Percentiles rank a stretch among this genome's conserved stretches.
Conservation (phyloP, 305 asterid genomes). For the Fraxinus albicans region DNA sequence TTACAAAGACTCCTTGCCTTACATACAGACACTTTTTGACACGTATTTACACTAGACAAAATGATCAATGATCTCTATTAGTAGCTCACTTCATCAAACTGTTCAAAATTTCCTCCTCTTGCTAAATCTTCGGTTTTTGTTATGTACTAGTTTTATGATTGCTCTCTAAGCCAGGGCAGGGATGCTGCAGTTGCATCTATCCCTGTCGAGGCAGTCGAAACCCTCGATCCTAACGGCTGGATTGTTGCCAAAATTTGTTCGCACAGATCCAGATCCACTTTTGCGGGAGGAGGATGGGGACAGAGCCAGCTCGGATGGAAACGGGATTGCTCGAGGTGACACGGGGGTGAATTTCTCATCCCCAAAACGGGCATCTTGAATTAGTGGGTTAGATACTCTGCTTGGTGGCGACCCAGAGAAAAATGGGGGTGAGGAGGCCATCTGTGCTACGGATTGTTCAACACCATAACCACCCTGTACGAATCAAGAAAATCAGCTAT, state of each 20-base stretch:
- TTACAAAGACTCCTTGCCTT: slow-evolving; percentile 34
- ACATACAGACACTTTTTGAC: slow-evolving; percentile 43
- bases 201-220: slow-evolving; percentile 94
- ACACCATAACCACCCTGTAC: slow-evolving; percentile 56
- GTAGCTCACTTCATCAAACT: slow-evolving; percentile 45
- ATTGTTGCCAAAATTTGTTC: slow-evolving; percentile 86
- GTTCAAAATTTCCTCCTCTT: slow-evolving; percentile 24
- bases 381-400: slow-evolving; percentile 97
- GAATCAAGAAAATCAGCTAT: slow-evolving; percentile 4
- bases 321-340: slow-evolving; percentile 58
- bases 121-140: slow-evolving; percentile 23
- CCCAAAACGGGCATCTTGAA: slow-evolving; percentile 82
- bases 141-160: slow-evolving; percentile 24
- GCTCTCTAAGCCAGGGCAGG: slow-evolving; percentile 73
- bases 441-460: slow-evolving; percentile 51
- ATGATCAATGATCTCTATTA: slow-evolving; percentile 34
- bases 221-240: slow-evolving; percentile 95
- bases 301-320: slow-evolving; percentile 48
- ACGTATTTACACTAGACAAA: slow-evolving; percentile 25
- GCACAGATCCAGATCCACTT: slow-evolving; percentile 50
- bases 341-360: slow-evolving; percentile 60
- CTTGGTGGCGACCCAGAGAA: slow-evolving; percentile 99
- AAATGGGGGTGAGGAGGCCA: slow-evolving; percentile 97
- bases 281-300: slow-evolving; percentile 70
- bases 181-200: slow-evolving; percentile 91